Evolutionary conservation across 352 stramenopile species (phyloP), one percentile per base, ranked within the genome.

Genomic region (Phytophthora cactorum): DNA sequence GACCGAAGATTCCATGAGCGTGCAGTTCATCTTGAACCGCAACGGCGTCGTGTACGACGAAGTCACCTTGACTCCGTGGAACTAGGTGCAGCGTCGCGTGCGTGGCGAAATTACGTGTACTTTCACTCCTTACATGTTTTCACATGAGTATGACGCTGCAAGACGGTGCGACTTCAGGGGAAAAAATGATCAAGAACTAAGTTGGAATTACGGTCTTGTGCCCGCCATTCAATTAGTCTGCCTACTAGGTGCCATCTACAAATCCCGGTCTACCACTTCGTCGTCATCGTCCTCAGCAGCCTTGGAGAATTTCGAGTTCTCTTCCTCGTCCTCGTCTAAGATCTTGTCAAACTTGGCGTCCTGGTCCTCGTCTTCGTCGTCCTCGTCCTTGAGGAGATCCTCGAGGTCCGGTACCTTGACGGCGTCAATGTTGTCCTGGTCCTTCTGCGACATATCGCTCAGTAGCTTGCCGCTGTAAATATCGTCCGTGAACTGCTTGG

Each of bases 401-500:
- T 92, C 78, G 5, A 96, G 81, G 51, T 95, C 88, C 1, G 88
- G 85, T 36, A 96, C 82, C 80, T 98, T 98, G 63, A 98, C 90
- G 68, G 89, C 96, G 78, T 99, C 97, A 78, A 99, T 99, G 78
- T 98, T 98, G 75, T 99, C 96, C 75, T 98, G 98, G 68, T 98
- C 91, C 77, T 98, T 96, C 70, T 99, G 96, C 28, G 96, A 98
- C 70, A 99, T 98, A 78, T 99, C 97, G 41, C 93, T 98, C 46
- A 99, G 80, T 59, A 99, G 82, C 61, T 98, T 99, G 66, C 98
- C 98, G 34, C 96, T 98, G 87, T 99, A 99, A 66, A 99, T 96
- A 84, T 99, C 98, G 75, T 98, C 97, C 59, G 99, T 98, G 74
- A 99, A 99, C 78, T 99, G 97, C 74, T 98, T 98, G 68, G 98